Evolutionary conservation across 1,284 basidiomycete species (phyloP), one percentile per base, ranked within the genome.

Genomic region (Leccinum subrobustum): DNA sequence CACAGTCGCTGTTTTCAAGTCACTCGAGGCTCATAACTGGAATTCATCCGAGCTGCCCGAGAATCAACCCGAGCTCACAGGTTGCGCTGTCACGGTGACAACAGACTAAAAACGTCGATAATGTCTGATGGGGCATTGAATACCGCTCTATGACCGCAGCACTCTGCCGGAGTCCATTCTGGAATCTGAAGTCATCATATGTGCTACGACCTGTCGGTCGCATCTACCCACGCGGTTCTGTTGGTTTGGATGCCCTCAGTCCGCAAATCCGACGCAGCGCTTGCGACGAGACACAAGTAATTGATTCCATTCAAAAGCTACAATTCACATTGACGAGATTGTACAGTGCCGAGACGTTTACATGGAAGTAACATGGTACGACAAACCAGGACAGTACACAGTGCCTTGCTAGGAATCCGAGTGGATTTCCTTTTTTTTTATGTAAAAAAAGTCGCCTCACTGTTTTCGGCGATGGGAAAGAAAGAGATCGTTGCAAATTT

Each of bases 401-500:
- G 11, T 44, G 18, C 42, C 1, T 20, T 20, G 18, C 42, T 20
- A 44, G 42, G 18, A 44, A 44, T 44, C 18, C 42, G 18, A 44
- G 42, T 44, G 11, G 42, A 18, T 5, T 44, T 18, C 42, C 42
- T 42, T 44, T 20, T 44, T 44, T 18, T 44, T 42, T 35, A 14
- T 6, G 3, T 18, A 20, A 44, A 39, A 39, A 39, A n/a, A 16
- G 16, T 18, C 39, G 8, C 39, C 8, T 42, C 39, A 18, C 39
- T 42, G 16, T 11, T 18, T 42, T 42, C 9, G n/a, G 39, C n/a
- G 42, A 20, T 48, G 47, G 44, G 14, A 48, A 27, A 25, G 16
- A 4, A 35, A 35, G 47, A 63, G 35, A 27, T 57, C 57, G 20
- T 25, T 56, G 39, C n/a, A 18, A 39, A 14, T 63, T 65, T 4